phyloP scores from a whole-genome alignment of 352 stramenopile species.

The Phytophthora brassicae region DNA sequence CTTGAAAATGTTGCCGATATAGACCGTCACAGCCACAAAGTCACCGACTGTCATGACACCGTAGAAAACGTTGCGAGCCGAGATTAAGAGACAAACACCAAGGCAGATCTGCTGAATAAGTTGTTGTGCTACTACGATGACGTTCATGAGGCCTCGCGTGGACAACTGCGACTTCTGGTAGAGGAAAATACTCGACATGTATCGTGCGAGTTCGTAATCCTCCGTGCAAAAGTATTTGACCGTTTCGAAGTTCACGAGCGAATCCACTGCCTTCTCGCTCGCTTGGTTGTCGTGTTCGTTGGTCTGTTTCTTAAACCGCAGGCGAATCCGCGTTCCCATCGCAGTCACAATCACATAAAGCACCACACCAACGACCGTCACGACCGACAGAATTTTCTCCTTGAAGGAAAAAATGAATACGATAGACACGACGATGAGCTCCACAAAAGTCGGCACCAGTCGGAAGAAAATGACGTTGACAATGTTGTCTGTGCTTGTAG shows the following conservation, averaged over 20 bases:
- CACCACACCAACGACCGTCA: constrained; percentile 91
- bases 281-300: constrained; percentile 96
- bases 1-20: constrained; percentile 95
- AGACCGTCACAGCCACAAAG: constrained; percentile 95
- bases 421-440: constrained; percentile 93
- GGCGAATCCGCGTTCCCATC: constrained; percentile 62
- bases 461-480: constrained; percentile 98
- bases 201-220: constrained; percentile 86
- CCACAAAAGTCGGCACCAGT: constrained; percentile 92
- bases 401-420: constrained; percentile 92
- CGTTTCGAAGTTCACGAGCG: constrained; percentile 97
- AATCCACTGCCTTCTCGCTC: constrained; percentile 95
- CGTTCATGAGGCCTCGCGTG: constrained; percentile 89
- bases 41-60: constrained; percentile 88
- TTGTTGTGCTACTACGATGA: constrained; percentile 94
- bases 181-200: constrained; percentile 75
- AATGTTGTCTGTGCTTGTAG: constrained; percentile 88
- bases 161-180: constrained; percentile 92
- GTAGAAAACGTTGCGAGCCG: constrained; percentile 47
- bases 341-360: constrained; percentile 94
- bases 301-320: constrained; percentile 91
- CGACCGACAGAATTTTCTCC: constrained; percentile 85
- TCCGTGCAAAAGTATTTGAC: constrained; percentile 97
- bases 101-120: constrained; percentile 90
- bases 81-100: constrained; percentile 71